Percentiles rank a stretch among this genome's conserved stretches.
These are phyloP conservation scores for Moesziomyces sp. DNA, from an alignment of 1,284 basidiomycete species.

Conservation along the genomic window DNA sequence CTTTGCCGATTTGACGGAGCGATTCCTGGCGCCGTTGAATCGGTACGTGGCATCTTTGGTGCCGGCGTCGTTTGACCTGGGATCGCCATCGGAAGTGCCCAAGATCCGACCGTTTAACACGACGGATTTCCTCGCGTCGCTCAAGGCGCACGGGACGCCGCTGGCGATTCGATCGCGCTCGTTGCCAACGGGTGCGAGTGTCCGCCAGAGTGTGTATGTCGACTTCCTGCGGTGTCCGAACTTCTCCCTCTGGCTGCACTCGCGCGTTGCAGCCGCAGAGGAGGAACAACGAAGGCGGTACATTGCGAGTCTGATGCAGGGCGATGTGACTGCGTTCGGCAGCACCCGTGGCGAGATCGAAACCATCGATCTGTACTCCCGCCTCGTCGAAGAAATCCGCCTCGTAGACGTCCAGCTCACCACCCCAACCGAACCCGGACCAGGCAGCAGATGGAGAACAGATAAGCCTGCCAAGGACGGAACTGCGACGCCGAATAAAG, in stretches of 20 bases:
- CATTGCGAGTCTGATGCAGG: slow-evolving; percentile 52
- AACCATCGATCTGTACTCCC: slow-evolving; percentile 55
- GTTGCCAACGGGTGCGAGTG: slow-evolving; percentile 57
- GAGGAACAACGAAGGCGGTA: slow-evolving; percentile 60
- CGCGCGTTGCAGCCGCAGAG: slow-evolving; percentile 52
- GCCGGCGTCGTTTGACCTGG: slow-evolving; percentile 47
- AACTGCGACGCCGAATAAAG: slow-evolving; percentile 5
- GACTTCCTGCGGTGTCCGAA: slow-evolving; percentile 64
- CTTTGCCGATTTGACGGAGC: slow-evolving; percentile 86
- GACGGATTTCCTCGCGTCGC: slow-evolving; percentile 80
- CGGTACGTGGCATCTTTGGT: slow-evolving; percentile 83
- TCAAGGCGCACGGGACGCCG: slow-evolving; percentile 78
- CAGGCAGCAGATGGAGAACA: slow-evolving; percentile 54
- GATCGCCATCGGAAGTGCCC: slow-evolving; percentile 51
- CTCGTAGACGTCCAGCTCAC: slow-evolving; percentile 49
- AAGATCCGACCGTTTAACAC: slow-evolving; percentile 78
- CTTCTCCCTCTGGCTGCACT: slow-evolving; percentile 63
- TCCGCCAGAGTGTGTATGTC: slow-evolving; percentile 56
- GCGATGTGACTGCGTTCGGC: slow-evolving; percentile 56
- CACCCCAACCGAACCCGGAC: slow-evolving; percentile 41
- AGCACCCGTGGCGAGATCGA: slow-evolving; percentile 54
- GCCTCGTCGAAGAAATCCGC: slow-evolving; percentile 56
- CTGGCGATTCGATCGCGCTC: slow-evolving; percentile 59
- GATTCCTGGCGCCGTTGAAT: slow-evolving; percentile 88
- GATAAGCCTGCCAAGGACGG: slow-evolving; percentile 22